phyloP scores from a whole-genome alignment of 176 grass and related monocot genomes.

The Oropetium thomaeum region DNA sequence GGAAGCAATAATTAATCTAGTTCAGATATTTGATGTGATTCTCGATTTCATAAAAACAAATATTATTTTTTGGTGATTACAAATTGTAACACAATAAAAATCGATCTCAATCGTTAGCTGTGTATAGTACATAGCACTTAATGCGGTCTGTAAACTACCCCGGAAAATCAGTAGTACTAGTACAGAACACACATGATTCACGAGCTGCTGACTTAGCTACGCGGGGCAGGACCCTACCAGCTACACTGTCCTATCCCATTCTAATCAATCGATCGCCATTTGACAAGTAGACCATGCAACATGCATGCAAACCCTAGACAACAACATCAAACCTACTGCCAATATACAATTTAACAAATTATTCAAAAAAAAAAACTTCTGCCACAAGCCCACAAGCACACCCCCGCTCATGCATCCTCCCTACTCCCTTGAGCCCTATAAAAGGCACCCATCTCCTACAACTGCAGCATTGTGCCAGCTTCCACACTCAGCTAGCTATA shows the following conservation, averaged over 20 bases:
- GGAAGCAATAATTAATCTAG: no score
- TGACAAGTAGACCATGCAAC: not conserved
- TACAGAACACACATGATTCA: slow-evolving; percentile 17
- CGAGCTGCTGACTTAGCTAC: slow-evolving; percentile 4
- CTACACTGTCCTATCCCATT: no score
- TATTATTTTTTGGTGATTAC: no score
- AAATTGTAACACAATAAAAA: no score
- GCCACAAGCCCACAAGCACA: no score
- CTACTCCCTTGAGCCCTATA: slow-evolving; percentile 32
- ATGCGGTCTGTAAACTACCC: not conserved
- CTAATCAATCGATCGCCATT: no score
- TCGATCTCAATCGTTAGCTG: no score
- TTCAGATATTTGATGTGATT: no score
- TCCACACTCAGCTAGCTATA: not conserved
- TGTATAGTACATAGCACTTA: no score
- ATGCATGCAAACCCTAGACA: not conserved
- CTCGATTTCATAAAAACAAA: not conserved
- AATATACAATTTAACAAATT: not conserved
- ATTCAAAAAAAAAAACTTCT: not conserved
- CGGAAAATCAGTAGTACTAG: not conserved
- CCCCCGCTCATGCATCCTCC: no score
- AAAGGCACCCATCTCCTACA: slow-evolving; percentile 5
- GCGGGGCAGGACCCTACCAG: no score
- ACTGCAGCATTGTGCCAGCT: not conserved
- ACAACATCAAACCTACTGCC: not conserved